Evolutionary conservation across 1,139 yeast species (phyloP), one percentile per base, ranked within the genome.

Genomic region (Lizanozyma gosingica): DNA sequence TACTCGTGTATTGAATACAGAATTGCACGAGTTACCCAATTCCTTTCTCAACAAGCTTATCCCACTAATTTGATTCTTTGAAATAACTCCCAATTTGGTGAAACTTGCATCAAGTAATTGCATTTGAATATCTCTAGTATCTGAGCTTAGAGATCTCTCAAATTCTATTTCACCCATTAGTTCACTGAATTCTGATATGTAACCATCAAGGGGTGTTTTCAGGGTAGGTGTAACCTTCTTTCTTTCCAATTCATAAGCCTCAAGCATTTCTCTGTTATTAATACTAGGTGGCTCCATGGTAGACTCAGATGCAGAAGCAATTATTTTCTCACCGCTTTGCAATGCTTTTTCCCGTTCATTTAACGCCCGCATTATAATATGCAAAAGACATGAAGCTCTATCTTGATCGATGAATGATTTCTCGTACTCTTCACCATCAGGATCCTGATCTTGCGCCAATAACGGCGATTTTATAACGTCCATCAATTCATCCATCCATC

Each of bases 401-500:
- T 83, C 94, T 57, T 90, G 97, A 37, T 76, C 80, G 35, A 76
- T 76, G 39, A 90, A 66, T 0, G 94, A 79, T 14, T 73, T 73
- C 18, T 77, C 80, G 55, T 88, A 92, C 50, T 88, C 97, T 41
- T 78, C 85, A 15, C 94, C 94, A 44, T 78, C 78, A 1, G 83
- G 80, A 40, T 68, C 68, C 39, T 67, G 65, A 14, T 70, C 72
- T 34, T 65, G 68, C 2, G 62, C 56, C 45, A 62, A 63, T 33
- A 78, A 63, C 4, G 73, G 80, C 39, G 63, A 66, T 41, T 62
- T 58, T 45, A 80, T 65, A 14, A 80, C 59, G 1, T 52, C 52
- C 9, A 65, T 54, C 41, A 87, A 60, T 14, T 71, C 64, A 1
- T 54, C 54, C 44, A 79, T 57, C 77, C 88, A 76, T 4, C 56